Evolutionary conservation across 176 grass and related monocot genomes (phyloP), one percentile per base, ranked within the genome.

Genomic region (Bothriochloa decipiens): DNA sequence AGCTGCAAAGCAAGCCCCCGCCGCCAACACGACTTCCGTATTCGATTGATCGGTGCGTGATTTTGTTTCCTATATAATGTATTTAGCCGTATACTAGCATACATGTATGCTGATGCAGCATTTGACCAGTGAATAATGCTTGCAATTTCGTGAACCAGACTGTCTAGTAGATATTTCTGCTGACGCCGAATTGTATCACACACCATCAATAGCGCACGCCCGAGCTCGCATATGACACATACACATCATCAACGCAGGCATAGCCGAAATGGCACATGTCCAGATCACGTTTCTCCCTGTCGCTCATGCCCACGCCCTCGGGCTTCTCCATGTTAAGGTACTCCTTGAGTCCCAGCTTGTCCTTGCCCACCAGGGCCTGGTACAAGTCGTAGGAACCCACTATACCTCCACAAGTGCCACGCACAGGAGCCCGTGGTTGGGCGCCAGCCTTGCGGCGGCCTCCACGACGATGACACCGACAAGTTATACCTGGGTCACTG

Each of bases 241-340:
- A 94, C 2, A 87, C 29, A 32, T 91, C 92, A 4, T 91, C 92
- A 4, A 91, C 76, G 36, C 87, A 83, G 60, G 92, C 89, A n/a
- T 87, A 91, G 65, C 77, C 18, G 65, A 91, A 63, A 46, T 91
- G 89, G 2, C 11, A 37, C 47, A 20, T 8, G 3, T 53, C 69
- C 1, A 91, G 84, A 6, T 37, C 35, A 22, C 17, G 36, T 17
- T n/a, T 65, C 84, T 91, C 84, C 87, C 92, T 91, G 71, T 91
- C 78, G 84, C 87, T 91, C 84, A 70, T 64, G 42, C 81, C 82
- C 42, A 83, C 64, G 12, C 5, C 2, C 7, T 22, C 50, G 7
- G 89, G 70, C 90, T 87, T 89, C 57, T 89, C 50, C 87, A 91
- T 68, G 52, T 20, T 11, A 8, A 83, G 20, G 7, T 75, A 91